phyloP scores from a whole-genome alignment of 2,329 filamentous ascomycete species.

The Colletotrichum tofieldiae region DNA sequence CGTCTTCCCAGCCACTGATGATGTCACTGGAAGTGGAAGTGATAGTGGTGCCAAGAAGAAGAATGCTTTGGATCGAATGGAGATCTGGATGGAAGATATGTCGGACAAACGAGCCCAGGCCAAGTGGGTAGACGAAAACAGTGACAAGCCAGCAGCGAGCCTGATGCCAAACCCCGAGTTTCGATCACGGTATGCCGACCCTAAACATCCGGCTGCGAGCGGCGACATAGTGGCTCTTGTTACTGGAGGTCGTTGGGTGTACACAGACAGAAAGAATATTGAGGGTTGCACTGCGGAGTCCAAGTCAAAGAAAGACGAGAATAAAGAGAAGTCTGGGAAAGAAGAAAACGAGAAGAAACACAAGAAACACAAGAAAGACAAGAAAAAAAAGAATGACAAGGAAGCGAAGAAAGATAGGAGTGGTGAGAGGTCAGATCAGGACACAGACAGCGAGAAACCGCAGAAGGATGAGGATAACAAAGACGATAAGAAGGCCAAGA shows the following conservation, averaged over 20 bases:
- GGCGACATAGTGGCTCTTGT: slow-evolving; percentile 48
- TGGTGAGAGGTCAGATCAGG: neutral
- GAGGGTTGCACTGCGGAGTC: neutral
- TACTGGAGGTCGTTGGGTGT: slow-evolving; percentile 44
- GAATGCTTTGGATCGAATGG: slow-evolving; percentile 43
- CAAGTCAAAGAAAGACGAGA: neutral
- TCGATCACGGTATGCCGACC: slow-evolving; percentile 48
- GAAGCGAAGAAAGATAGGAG: neutral
- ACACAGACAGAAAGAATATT: neutral
- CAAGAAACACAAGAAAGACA: neutral
- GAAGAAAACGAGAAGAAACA: neutral
- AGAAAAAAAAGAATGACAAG: neutral
- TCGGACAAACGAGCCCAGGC: slow-evolving; percentile 45
- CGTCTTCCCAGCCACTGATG: slow-evolving; percentile 57
- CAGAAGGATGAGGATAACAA: neutral
- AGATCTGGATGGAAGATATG: slow-evolving; percentile 45
- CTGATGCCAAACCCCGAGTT: slow-evolving; percentile 46
- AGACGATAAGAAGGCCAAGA: neutral
- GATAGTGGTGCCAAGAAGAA: slow-evolving; percentile 43
- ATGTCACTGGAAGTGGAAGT: slow-evolving; percentile 14
- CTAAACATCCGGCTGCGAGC: slow-evolving; percentile 48
- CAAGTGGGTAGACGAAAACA: slow-evolving; percentile 45
- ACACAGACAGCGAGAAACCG: neutral
- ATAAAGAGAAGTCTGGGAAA: slow-evolving; percentile 28
- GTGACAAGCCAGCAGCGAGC: slow-evolving; percentile 41